phyloP scores from a whole-genome alignment of 495 filamentous ascomycete genomes.

The Aspergillus affinis region DNA sequence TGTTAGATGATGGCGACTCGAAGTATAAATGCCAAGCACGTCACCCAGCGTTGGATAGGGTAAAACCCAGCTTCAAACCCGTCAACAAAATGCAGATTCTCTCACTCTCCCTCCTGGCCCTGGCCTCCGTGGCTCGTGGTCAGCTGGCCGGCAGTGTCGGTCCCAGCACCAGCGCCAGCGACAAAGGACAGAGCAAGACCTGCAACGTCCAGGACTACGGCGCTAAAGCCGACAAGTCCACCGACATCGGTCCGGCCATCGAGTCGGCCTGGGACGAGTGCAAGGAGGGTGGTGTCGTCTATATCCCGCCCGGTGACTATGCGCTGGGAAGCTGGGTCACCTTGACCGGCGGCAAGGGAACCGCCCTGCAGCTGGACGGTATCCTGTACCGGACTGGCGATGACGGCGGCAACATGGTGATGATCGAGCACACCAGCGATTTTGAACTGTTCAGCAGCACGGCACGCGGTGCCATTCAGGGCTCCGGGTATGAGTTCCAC shows the following conservation, averaged over 20 bases:
- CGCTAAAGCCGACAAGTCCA: constrained; percentile 30
- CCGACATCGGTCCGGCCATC: constrained; percentile 43
- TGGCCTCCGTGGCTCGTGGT: constrained; percentile 5
- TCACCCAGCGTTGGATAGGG: neutral
- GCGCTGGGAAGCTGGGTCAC: constrained; percentile 26
- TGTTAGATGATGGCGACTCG: too few relatives aligned
- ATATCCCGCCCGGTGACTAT: constrained; percentile 27
- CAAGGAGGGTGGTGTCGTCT: constrained; percentile 23
- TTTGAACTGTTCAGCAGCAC: constrained; percentile 45
- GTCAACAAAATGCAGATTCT: neutral
- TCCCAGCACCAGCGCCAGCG: constrained; percentile 26
- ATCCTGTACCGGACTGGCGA: constrained; percentile 39
- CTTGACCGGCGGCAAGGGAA: constrained; percentile 31
- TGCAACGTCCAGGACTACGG: constrained; percentile 26
- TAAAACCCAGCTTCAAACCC: neutral
- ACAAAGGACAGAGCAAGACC: constrained; percentile 23
- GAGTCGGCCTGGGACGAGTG: constrained; percentile 40
- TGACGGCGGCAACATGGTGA: constrained; percentile 44
- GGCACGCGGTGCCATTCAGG: constrained; percentile 44
- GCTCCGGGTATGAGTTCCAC: constrained; percentile 40
- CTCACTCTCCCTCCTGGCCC: neutral
- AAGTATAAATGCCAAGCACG: neutral
- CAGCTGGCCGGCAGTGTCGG: constrained; percentile 24
- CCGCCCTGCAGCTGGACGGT: constrained; percentile 45
- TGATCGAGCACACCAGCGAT: constrained; percentile 41